These are phyloP conservation scores for Aspergillus eucalypticola DNA, from an alignment of 2,329 filamentous ascomycete species.

Conservation along the genomic window DNA sequence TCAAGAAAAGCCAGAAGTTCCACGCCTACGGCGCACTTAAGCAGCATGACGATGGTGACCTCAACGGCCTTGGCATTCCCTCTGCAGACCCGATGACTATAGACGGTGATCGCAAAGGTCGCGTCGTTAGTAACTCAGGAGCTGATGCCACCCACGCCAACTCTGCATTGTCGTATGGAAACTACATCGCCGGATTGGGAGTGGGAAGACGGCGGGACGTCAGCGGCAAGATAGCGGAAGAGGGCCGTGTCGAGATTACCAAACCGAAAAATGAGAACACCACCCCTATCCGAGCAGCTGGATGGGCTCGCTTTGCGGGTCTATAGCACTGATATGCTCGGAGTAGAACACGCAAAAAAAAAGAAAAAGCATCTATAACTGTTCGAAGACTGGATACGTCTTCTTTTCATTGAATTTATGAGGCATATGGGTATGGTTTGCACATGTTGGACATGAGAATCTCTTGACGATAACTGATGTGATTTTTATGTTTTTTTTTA, in stretches of 20 bases:
- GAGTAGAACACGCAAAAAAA: background rate
- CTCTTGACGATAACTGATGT: conserved; percentile 10
- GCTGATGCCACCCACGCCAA: conserved; percentile 35
- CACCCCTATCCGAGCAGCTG: conserved; percentile 39
- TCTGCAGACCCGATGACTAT: conserved; percentile 14
- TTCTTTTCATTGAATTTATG: background rate
- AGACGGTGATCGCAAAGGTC: conserved; percentile 44
- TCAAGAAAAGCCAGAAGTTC: conserved; percentile 36
- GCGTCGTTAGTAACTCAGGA: conserved; percentile 47
- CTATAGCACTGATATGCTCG: conserved; percentile 26
- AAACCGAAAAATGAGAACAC: conserved; percentile 17
- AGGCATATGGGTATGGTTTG: background rate
- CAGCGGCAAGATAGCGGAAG: conserved; percentile 50
- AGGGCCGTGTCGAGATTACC: conserved; percentile 40
- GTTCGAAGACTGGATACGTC: background rate
- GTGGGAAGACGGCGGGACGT: conserved; percentile 50
- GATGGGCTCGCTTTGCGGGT: conserved; percentile 50
- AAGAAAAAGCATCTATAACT: background rate
- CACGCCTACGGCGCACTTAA: conserved; percentile 39
- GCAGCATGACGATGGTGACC: conserved; percentile 31
- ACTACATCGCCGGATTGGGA: conserved; percentile 45
- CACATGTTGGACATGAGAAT: conserved; percentile 5
- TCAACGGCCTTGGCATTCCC: conserved; percentile 16
- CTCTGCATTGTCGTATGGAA: conserved; percentile 41
- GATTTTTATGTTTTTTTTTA: background rate